Evolutionary conservation across 192 early-diverging fungal genomes (phyloP), one percentile per base, ranked within the genome.

Genomic region (Coemansia sp.): DNA sequence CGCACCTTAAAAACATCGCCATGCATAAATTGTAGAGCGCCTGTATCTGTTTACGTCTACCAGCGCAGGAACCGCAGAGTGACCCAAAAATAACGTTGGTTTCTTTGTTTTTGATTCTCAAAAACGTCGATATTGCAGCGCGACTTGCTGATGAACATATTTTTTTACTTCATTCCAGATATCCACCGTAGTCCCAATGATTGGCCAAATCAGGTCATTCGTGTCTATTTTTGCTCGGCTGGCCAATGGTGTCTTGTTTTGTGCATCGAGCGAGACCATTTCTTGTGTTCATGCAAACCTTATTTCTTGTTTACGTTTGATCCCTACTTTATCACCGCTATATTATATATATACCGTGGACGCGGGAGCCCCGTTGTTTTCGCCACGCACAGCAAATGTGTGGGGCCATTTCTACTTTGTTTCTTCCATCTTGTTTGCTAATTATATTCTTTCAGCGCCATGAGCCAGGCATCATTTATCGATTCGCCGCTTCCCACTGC

Each of bases 191-290:
- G 51, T 53, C 51, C 21, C 23, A 53, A 21, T 26, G 51, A 53
- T 26, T 53, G 24, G 24, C 51, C 51, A 26, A 53, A 53, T 26
- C 51, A 10, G 20, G 20, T 49, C 18, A 16, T 49, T 49, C 18
- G 51, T 15, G 24, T 16, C 51, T 26, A 26, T 53, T 59, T 59
- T 59, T 59, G 57, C n/a, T 59, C 57, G 38, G 57, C 57, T 59
- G 24, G 34, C 33, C 33, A 59, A 59, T 59, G 18, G 1, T 30
- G 30, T 30, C 3, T 30, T 59, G 34, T 26, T 55, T 6, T 59
- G 35, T 18, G 12, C 39, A 41, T 41, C 39, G 39, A 14, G 39
- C 38, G 18, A 53, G 44, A 46, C 44, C 44, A 18, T 46, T 46
- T 46, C 18, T 18, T 15, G 16, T 53, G 51, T 23, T 53, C 51